Evolutionary conservation across 768 basidiomycete genomes (phyloP).

Genomic region (Lactarius indigo): DNA sequence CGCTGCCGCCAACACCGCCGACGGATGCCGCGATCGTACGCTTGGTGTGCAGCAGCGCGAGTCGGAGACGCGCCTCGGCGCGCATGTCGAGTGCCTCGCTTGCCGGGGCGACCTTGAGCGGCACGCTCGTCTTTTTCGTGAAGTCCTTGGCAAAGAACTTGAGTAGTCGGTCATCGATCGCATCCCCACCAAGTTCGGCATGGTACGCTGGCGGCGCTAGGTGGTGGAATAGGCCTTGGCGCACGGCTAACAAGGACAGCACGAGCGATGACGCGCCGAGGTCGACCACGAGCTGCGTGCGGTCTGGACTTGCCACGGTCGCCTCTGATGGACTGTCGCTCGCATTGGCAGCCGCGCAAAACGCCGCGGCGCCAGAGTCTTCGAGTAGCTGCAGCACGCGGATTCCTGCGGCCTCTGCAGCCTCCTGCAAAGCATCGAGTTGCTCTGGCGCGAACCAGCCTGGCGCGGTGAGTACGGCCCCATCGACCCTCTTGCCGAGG

Average conservation of each 20-base stretch:
- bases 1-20: slow-evolving; percentile 39
- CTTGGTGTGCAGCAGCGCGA: slow-evolving; percentile 94
- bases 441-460: slow-evolving; percentile 68
- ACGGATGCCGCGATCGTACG: slow-evolving; percentile 84
- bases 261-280: slow-evolving; percentile 72
- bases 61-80: slow-evolving; percentile 87
- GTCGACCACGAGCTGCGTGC: slow-evolving; percentile 79
- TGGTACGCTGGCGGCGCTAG: slow-evolving; percentile 47
- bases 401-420: slow-evolving; percentile 78
- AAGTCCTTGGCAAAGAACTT: slow-evolving; percentile 95
- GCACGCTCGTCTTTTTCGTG: slow-evolving; percentile 88
- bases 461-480: slow-evolving; percentile 83
- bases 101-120: slow-evolving; percentile 61
- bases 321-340: slow-evolving; percentile 40
- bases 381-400: slow-evolving; percentile 83
- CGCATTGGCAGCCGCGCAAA: slow-evolving; percentile 37
- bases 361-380: slow-evolving; percentile 75
- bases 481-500: slow-evolving; percentile 71
- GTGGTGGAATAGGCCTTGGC: slow-evolving; percentile 67
- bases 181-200: slow-evolving; percentile 56
- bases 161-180: slow-evolving; percentile 78
- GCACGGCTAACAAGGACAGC: slow-evolving; percentile 66
- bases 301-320: slow-evolving; percentile 48
- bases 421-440: slow-evolving; percentile 63
- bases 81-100: slow-evolving; percentile 63